phyloP scores from a whole-genome alignment of 345 rosid genomes.

The Mercurialis annua region DNA sequence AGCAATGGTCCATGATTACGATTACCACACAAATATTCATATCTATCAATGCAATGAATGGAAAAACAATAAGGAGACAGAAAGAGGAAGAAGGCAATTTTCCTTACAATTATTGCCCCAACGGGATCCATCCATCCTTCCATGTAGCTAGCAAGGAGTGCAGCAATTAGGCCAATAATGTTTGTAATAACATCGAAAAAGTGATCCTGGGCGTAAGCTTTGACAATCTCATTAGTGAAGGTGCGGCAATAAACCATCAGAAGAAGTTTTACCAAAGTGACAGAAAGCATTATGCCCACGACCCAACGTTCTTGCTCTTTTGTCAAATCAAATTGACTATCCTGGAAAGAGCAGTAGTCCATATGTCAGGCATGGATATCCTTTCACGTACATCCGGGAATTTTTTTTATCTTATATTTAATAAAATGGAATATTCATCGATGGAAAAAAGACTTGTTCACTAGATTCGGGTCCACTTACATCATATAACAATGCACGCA shows the following conservation, averaged over 20 bases:
- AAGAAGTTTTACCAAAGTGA: constrained; percentile 72
- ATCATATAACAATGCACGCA: constrained; percentile 61
- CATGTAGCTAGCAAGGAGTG: constrained; percentile 77
- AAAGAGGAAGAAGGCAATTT: not conserved
- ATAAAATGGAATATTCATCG: not conserved
- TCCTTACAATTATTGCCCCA: constrained; percentile 92
- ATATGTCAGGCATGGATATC: constrained; percentile 14
- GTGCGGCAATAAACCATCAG: constrained; percentile 74
- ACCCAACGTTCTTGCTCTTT: constrained; percentile 83
- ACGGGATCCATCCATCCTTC: constrained; percentile 90
- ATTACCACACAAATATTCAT: not conserved
- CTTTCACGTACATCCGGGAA: constrained; percentile 13
- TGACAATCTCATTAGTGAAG: constrained; percentile 83
- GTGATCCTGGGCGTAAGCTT: constrained; percentile 98
- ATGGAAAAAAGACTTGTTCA: constrained; percentile 6
- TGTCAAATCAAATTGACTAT: constrained; percentile 56
- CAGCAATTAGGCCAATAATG: constrained; percentile 89
- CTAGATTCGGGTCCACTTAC: constrained; percentile 42
- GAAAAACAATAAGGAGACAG: not conserved
- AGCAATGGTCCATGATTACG: not conserved
- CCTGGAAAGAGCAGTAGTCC: constrained; percentile 42
- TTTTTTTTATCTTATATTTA: constrained; percentile 7
- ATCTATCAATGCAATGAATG: not conserved
- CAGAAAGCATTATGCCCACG: constrained; percentile 93
- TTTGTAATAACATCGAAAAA: constrained; percentile 95